A percentile compares a stretch with the other conserved stretches of the same genome.
Evolutionary conservation across 441 rosid genomes (phyloP).

Genomic region (Pelargonium australe): DNA sequence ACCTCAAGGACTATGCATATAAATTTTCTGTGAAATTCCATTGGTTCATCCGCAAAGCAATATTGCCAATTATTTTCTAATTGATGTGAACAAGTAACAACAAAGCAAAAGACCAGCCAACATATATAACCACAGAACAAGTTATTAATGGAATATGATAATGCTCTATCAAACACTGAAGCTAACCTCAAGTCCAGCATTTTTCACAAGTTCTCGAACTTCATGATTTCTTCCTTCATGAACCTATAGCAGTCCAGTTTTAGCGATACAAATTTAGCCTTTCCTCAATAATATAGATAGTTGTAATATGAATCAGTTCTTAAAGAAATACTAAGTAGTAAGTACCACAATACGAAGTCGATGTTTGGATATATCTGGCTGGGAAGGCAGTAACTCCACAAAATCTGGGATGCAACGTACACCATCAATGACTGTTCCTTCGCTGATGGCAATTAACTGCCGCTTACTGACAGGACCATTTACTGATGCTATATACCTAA

Average conservation of each 20-base stretch:
- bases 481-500: slow-evolving; percentile 72
- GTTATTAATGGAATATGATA: slow-evolving; percentile 6
- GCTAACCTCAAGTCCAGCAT: slow-evolving; percentile 86
- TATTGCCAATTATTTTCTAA: neutral
- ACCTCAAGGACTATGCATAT: neutral
- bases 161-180: slow-evolving; percentile 20
- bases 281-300: neutral
- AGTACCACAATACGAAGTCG: slow-evolving; percentile 82
- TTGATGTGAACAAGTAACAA: too few species aligned
- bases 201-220: slow-evolving; percentile 86
- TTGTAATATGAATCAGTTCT: neutral
- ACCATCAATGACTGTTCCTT: slow-evolving; percentile 68
- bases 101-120: neutral
- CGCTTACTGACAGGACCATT: slow-evolving; percentile 55
- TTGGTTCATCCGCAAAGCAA: neutral
- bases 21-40: neutral
- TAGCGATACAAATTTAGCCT: slow-evolving; percentile 7
- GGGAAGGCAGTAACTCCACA: slow-evolving; percentile 73
- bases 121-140: neutral
- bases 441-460: slow-evolving; percentile 58
- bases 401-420: slow-evolving; percentile 73
- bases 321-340: neutral
- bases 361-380: slow-evolving; percentile 56
- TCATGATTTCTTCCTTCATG: slow-evolving; percentile 94
- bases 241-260: slow-evolving; percentile 45